These are phyloP conservation scores for Galium porrigens DNA, from an alignment of 305 asterid genomes.

Conservation along the genomic window DNA sequence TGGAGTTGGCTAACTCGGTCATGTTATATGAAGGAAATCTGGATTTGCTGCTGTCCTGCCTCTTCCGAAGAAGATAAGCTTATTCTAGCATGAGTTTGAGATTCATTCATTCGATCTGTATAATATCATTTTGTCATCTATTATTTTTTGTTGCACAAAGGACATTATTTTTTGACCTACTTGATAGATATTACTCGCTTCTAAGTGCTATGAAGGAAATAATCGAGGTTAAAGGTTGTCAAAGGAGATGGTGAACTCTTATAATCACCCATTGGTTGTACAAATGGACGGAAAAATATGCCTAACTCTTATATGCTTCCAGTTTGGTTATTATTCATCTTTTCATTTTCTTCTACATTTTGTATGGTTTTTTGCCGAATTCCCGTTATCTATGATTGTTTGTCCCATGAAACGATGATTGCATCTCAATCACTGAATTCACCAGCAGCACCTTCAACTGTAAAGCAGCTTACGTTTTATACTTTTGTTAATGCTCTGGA, in stretches of 20 bases:
- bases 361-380: conserved; percentile 7
- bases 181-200: conserved; percentile 24
- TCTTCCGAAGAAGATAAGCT: conserved; percentile 31
- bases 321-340: conserved; percentile 17
- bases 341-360: conserved; percentile 15
- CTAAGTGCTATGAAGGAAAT: conserved; percentile 35
- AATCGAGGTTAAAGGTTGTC: conserved; percentile 15
- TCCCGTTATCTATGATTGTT: conserved; percentile 4
- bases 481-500: no score
- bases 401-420: background rate
- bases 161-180: conserved; percentile 37
- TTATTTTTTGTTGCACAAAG: conserved; percentile 35
- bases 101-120: conserved; percentile 51
- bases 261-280: conserved; percentile 17
- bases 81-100: conserved; percentile 27
- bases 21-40: conserved; percentile 17
- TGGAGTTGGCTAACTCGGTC: conserved; percentile 20
- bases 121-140: conserved; percentile 35
- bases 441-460: background rate
- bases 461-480: no score
- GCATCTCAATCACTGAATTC: background rate
- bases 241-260: conserved; percentile 17
- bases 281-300: conserved; percentile 14
- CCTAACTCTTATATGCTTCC: conserved; percentile 22
- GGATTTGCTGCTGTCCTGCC: conserved; percentile 17